Percentiles rank a stretch among this genome's conserved stretches.
phyloP scores from a whole-genome alignment of 164 flowering plant genomes.

The Kalanchoe fedtschenkoi region DNA sequence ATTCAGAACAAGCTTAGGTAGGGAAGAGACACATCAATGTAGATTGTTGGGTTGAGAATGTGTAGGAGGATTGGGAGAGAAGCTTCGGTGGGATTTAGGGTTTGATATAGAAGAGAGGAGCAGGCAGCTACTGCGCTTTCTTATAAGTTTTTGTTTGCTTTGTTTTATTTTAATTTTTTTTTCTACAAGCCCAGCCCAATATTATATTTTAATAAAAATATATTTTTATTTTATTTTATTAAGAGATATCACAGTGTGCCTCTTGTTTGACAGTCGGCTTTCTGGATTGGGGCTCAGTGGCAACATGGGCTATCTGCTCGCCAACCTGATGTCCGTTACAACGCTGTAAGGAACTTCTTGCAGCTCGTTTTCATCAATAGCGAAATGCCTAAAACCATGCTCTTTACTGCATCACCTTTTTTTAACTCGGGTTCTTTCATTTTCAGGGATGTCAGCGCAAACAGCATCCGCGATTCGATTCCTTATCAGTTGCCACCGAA shows the following conservation, averaged over 20 bases:
- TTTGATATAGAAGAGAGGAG: too few species aligned
- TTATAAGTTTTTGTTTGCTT: not conserved
- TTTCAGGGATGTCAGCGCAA: slow-evolving; percentile 74
- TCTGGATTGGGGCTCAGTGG: slow-evolving; percentile 75
- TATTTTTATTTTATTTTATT: too few species aligned
- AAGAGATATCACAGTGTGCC: too few species aligned
- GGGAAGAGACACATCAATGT: too few species aligned
- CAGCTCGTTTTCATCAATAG: not conserved
- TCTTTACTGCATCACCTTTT: not conserved
- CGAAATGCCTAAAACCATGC: not conserved
- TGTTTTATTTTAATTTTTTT: too few species aligned
- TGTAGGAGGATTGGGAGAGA: too few species aligned
- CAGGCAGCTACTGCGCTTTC: too few species aligned
- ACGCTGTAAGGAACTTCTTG: slow-evolving; percentile 43
- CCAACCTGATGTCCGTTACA: slow-evolving; percentile 44
- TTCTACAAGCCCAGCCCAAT: too few species aligned
- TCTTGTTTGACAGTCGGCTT: slow-evolving; percentile 39
- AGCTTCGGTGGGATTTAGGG: too few species aligned
- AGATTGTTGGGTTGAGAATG: too few species aligned
- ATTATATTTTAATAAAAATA: too few species aligned
- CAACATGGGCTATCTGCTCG: slow-evolving; percentile 75
- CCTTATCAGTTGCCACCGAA: slow-evolving; percentile 92
- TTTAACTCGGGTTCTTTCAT: not conserved
- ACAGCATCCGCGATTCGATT: slow-evolving; percentile 65
- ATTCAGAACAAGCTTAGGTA: too few species aligned